phyloP scores from a whole-genome alignment of 2,329 filamentous ascomycete genomes.

The Parastagonospora avenae region DNA sequence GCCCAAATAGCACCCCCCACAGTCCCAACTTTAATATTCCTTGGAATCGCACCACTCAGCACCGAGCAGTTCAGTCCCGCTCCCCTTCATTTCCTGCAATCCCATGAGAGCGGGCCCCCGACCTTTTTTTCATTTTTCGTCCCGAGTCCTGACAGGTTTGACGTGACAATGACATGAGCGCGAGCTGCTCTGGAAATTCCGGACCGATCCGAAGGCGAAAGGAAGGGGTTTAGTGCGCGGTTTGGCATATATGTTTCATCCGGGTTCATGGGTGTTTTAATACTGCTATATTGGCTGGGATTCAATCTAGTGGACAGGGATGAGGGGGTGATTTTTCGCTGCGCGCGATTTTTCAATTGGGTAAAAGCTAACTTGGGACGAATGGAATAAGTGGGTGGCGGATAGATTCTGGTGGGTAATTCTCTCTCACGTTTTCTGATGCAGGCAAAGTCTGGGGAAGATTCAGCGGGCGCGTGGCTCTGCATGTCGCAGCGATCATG shows the following conservation, averaged over 20 bases:
- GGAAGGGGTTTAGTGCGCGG: background rate
- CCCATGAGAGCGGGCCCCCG: background rate
- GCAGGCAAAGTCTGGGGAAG: no score
- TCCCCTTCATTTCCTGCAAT: background rate
- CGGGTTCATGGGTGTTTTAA: background rate
- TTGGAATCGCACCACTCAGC: no score
- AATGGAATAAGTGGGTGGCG: background rate
- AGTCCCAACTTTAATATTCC: no score
- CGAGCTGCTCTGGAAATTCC: background rate
- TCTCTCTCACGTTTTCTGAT: no score
- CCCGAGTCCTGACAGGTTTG: background rate
- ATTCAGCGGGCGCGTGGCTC: no score
- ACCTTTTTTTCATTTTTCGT: no score
- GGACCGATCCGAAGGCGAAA: background rate
- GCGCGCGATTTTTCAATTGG: no score
- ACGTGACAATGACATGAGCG: constrained; percentile 1
- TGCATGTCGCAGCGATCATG: no score
- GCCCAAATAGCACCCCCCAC: no score
- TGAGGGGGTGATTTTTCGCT: no score
- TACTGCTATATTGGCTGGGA: background rate
- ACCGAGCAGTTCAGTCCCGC: no score
- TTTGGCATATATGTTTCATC: background rate
- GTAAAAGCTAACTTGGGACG: no score
- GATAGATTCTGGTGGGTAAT: background rate
- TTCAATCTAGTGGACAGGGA: background rate